phyloP scores from a whole-genome alignment of 1,284 basidiomycete species.

The Microstroma glucosiphilum region DNA sequence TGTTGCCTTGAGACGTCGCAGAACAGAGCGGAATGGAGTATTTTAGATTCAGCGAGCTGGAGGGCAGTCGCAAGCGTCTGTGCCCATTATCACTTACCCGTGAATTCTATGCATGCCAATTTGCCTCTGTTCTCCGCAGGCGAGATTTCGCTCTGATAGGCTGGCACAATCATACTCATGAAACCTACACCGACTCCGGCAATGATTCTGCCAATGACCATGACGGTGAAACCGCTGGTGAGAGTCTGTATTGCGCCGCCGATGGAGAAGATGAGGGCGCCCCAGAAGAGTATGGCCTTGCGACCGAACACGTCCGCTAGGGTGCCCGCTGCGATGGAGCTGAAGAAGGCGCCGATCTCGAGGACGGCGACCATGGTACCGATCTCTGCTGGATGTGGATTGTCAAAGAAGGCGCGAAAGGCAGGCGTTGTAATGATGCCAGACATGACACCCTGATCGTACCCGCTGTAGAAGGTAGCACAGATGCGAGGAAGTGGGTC shows the following conservation, averaged over 20 bases:
- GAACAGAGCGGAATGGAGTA: background rate
- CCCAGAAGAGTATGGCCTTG: conserved; percentile 76
- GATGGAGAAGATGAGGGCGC: conserved; percentile 77
- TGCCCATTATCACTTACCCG: conserved; percentile 51
- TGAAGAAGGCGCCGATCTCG: conserved; percentile 74
- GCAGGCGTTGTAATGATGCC: conserved; percentile 90
- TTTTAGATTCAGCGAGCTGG: background rate
- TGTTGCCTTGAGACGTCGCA: conserved; percentile 48
- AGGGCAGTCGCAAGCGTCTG: conserved; percentile 31
- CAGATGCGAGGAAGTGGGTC: conserved; percentile 12
- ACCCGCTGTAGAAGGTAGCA: conserved; percentile 23
- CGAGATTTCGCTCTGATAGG: conserved; percentile 94
- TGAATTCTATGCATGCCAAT: conserved; percentile 89
- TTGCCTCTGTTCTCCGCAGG: conserved; percentile 69
- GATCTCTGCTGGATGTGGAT: conserved; percentile 61
- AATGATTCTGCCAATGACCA: conserved; percentile 80
- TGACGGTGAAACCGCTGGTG: conserved; percentile 71
- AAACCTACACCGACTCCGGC: conserved; percentile 86
- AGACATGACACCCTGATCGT: conserved; percentile 55
- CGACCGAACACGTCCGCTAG: conserved; percentile 83
- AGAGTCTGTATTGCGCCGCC: conserved; percentile 87
- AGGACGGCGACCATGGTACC: conserved; percentile 74
- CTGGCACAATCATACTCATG: conserved; percentile 76
- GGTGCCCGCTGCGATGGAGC: conserved; percentile 79
- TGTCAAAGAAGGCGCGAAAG: conserved; percentile 61